Base-by-base conservation (phyloP, 2,329 filamentous ascomycete species). In the Ilyonectria mors-panacis region DNA sequence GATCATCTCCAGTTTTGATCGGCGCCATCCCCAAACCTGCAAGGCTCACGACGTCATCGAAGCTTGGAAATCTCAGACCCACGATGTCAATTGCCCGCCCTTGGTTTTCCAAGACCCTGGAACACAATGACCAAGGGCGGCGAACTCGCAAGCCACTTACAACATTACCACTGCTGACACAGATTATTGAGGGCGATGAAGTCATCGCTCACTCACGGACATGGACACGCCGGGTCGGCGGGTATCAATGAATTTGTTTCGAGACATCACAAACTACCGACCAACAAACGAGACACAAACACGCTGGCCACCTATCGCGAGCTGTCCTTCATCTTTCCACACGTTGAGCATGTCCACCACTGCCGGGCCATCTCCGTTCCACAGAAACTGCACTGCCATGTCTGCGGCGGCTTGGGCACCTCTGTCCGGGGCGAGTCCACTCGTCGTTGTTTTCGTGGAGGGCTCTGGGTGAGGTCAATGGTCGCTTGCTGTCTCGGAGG, bases 261-360 rank as follows among this genome's bases (percentile, higher is more conserved):
- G 26, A 55, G 42, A 59, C 51, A 62, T 47, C 17, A 33, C 21
- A 47, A 33, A n/a, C n/a, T 21, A 50, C 50, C 59, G 45, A 54
- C 59, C 39, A 54, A 65, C 58, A 21, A 58, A 30, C 23, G 60
- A 66, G 56, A 45, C 30, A 17, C 6, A 54, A 28, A 30, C 7
- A 45, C 2, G 9, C 35, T 21, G 26, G 12, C 35, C 53, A 12
- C 26, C 39, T 73, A 79, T 71, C 70, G 74, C 57, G 85, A 87
- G 66, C 76, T 84, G 12, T 85, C 81, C 78, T 89, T 89, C 78
- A 89, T 84, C 69, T 79, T 83, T 2, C 86, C 86, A 73, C 88
- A 90, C 3, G 81, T 77, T 19, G 84, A 84, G 70, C 88, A 90
- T 26, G 84, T 86, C 87, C 87, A 89, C 86, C 86, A 89, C 69